Evolutionary conservation across 2,329 filamentous ascomycete genomes (phyloP).

Genomic region (Neonectria magnoliae): DNA sequence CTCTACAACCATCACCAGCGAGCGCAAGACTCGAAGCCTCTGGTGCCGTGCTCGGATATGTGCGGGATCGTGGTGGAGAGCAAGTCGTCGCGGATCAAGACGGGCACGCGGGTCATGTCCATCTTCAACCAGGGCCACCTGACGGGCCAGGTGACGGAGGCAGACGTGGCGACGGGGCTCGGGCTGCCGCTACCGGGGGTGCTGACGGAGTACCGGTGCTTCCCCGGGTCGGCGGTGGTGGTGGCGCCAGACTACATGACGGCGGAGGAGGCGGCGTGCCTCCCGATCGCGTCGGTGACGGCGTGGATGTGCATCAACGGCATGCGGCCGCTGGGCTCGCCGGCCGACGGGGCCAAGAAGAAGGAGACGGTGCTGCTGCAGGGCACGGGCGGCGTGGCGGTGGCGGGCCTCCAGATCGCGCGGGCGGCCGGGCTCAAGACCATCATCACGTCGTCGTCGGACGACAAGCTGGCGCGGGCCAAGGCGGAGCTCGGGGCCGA

Average conservation of each 20-base stretch:
- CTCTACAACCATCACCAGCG: constrained; percentile 73
- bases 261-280: constrained; percentile 67
- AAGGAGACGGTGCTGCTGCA: constrained; percentile 58
- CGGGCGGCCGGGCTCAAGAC: constrained; percentile 61
- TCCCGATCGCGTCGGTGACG: constrained; percentile 71
- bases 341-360: constrained; percentile 40
- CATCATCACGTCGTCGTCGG: constrained; percentile 65
- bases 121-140: constrained; percentile 70
- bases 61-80: constrained; percentile 69
- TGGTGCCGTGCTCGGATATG: constrained; percentile 77
- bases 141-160: constrained; percentile 66
- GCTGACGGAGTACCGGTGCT: constrained; percentile 68
- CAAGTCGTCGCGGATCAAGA: constrained; percentile 54
- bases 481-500: constrained; percentile 60
- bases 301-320: constrained; percentile 74
- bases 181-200: constrained; percentile 69
- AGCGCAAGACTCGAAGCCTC: constrained; percentile 49
- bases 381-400: constrained; percentile 64
- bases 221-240: constrained; percentile 65
- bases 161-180: constrained; percentile 65
- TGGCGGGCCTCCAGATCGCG: constrained; percentile 64
- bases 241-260: constrained; percentile 65
- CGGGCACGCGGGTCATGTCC: constrained; percentile 72
- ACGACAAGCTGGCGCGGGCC: constrained; percentile 60
- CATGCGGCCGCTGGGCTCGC: constrained; percentile 63